Percentiles rank a stretch among this genome's conserved stretches.
phyloP scores from a whole-genome alignment of 306 rosid species.

The Vicia villosa region DNA sequence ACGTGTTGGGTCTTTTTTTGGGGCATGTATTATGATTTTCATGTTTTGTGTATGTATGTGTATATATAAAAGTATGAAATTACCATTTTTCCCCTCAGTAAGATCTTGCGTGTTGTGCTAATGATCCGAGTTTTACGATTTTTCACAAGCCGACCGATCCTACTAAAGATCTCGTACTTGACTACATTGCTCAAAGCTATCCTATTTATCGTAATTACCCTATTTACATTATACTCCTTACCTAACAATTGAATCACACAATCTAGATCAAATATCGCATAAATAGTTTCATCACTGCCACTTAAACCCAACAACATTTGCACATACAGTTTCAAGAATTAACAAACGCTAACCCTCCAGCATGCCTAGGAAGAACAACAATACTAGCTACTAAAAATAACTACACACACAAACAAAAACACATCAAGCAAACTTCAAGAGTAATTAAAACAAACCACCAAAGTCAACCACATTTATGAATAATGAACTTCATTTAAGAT shows the following conservation, averaged over 20 bases:
- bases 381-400: not conserved
- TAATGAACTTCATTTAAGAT: too few relatives aligned
- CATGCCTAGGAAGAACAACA: conserved; percentile 16
- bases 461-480: conserved; percentile 21
- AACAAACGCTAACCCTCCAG: not conserved
- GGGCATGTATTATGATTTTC: too few relatives aligned
- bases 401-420: not conserved
- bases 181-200: not conserved
- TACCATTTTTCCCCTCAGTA: too few relatives aligned
- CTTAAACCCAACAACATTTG: not conserved
- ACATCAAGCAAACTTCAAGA: conserved; percentile 20
- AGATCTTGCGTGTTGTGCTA: too few relatives aligned
- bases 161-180: too few relatives aligned
- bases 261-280: conserved; percentile 12
- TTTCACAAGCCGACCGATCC: too few relatives aligned
- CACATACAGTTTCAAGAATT: conserved; percentile 26
- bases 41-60: too few relatives aligned
- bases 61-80: too few relatives aligned
- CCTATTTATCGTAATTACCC: not conserved
- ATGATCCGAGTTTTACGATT: too few relatives aligned
- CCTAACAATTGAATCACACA: conserved; percentile 2
- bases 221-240: not conserved
- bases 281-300: not conserved
- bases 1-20: too few relatives aligned
- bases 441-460: not conserved